A percentile compares a stretch with the other conserved stretches of the same genome.
Evolutionary conservation across 345 rosid genomes (phyloP).

Genomic region (Murraya koenigii): DNA sequence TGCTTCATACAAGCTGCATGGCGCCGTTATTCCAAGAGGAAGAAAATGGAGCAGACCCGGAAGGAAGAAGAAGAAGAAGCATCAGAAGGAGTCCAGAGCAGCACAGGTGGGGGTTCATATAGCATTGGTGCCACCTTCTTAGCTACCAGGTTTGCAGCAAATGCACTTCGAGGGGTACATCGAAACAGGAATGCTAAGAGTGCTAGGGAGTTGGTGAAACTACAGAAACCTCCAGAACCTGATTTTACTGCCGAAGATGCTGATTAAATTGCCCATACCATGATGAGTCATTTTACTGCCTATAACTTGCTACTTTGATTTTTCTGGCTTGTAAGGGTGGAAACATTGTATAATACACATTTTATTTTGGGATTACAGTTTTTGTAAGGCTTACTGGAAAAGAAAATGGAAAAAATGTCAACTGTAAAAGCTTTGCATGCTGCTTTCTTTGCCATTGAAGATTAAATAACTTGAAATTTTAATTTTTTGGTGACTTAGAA

Average conservation of each 20-base stretch:
- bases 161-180: constrained; percentile 87
- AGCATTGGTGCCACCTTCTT: constrained; percentile 89
- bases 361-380: not conserved
- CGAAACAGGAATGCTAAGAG: constrained; percentile 68
- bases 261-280: constrained; percentile 14
- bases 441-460: not conserved
- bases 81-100: constrained; percentile 30
- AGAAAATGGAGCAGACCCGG: constrained; percentile 63
- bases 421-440: not conserved
- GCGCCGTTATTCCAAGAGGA: constrained; percentile 81
- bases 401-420: not conserved
- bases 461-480: not conserved
- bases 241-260: constrained; percentile 89
- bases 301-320: not conserved
- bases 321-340: not conserved
- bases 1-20: constrained; percentile 96
- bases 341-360: not conserved
- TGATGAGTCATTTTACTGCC: not conserved
- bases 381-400: not conserved
- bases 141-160: constrained; percentile 86
- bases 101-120: constrained; percentile 48
- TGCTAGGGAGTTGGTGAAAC: constrained; percentile 65
- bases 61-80: constrained; percentile 74
- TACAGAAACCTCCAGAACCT: constrained; percentile 92
- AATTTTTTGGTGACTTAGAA: no score